Conservation (phyloP, 441 rosid species). For the Adansonia madagascariensis region DNA sequence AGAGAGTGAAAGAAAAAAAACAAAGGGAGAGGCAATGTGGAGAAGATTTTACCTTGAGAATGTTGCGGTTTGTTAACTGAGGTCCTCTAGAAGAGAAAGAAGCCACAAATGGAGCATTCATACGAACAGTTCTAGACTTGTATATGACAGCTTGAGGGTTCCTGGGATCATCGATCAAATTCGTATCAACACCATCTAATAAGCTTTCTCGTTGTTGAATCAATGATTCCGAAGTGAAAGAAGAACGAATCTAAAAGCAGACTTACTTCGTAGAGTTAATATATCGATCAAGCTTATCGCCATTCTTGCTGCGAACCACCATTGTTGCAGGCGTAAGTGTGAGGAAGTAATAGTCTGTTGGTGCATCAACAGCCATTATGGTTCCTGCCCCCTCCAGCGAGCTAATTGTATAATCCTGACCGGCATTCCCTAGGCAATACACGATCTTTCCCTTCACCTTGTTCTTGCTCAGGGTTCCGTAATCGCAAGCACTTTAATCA, state of each 20-base stretch:
- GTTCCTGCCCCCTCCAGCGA: conserved; percentile 61
- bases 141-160: conserved; percentile 62
- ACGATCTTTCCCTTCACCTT: conserved; percentile 74
- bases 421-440: conserved; percentile 51
- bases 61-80: conserved; percentile 47
- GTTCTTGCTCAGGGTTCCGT: conserved; percentile 50
- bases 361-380: conserved; percentile 36
- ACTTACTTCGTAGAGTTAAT: conserved; percentile 68
- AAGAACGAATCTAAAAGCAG: background rate
- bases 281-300: conserved; percentile 55
- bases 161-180: conserved; percentile 37
- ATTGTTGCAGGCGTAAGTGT: conserved; percentile 46
- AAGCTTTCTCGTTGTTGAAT: conserved; percentile 19
- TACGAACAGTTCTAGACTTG: conserved; percentile 45
- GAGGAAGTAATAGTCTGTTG: conserved; percentile 41
- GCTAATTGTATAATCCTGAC: conserved; percentile 53
- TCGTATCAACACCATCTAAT: background rate
- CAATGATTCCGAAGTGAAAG: background rate
- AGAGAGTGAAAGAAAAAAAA: background rate
- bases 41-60: conserved; percentile 52
- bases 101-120: conserved; percentile 56
- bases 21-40: background rate
- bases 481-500: conserved; percentile 55
- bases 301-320: conserved; percentile 42
- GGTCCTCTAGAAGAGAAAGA: conserved; percentile 77